Base-by-base conservation (phyloP, 2,329 filamentous ascomycete species). In the Arthrobotrys pseudoclavata region DNA sequence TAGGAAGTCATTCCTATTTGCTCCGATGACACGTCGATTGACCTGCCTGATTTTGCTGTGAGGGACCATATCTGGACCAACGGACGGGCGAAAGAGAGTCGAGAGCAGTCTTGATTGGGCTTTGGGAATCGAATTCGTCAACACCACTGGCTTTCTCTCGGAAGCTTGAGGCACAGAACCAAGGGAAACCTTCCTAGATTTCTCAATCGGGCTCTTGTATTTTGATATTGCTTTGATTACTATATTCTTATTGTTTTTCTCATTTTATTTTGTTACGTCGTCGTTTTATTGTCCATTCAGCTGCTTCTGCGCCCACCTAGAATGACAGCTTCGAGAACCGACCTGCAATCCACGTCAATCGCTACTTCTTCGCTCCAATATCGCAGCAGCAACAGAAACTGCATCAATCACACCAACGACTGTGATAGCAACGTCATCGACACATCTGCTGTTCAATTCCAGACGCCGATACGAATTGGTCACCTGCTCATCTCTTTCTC, bases 291-390 rank as follows among this genome's bases (percentile, higher is more conserved):
- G 60, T 55, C 61, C 47, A 48, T 68, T 57, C 62, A 66, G 75
- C 69, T 74, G 63, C 29, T 22, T 70, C 68, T 69, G 69, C 67
- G 68, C 69, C 64, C 37, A 31, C 62, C 55, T 77, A 69, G 74
- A 71, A 64, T 66, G 71, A 76, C 74, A 71, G 74, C 67, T 71
- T 71, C 57, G 61, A 68, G 52, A 77, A 48, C 63, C 66, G 31
- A 68, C 60, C 74, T 77, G 74, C 74, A 77, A 71, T 77, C 74
- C 74, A 77, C 74, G 74, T 77, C 74, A 77, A 77, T 77, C 67
- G 67, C 67, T 77, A 61, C 61, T 47, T 67, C 61, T 70, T 71
- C 62, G 53, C 37, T 63, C 37, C 61, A 71, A 62, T 52, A 71
- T 62, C 64, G 57, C 62, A 61, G 48, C 69, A 68, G 10, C 37